Percentiles rank a stretch among this genome's conserved stretches.
Evolutionary conservation across 345 rosid genomes (phyloP).

Genomic region (Chamaenerion angustifolium): DNA sequence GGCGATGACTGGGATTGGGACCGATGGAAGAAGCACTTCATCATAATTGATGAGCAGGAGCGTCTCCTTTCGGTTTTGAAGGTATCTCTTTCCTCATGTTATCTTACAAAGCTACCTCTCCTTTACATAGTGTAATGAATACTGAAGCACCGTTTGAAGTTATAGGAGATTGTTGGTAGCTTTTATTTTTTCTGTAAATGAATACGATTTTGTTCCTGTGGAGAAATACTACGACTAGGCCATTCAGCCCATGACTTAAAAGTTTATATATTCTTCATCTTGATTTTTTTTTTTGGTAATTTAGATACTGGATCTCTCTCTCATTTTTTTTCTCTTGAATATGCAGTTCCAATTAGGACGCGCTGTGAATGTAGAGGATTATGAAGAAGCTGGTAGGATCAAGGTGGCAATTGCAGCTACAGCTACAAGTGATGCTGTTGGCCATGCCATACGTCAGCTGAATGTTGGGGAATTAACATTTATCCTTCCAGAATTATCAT

Average conservation of each 20-base stretch:
- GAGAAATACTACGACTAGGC: too few relatives aligned
- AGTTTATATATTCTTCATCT: not conserved
- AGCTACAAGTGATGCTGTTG: constrained; percentile 61
- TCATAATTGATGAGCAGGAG: constrained; percentile 64
- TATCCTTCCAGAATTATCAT: not conserved
- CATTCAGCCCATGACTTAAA: too few relatives aligned
- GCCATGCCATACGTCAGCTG: constrained; percentile 49
- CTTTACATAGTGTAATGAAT: too few relatives aligned
- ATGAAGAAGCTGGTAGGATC: constrained; percentile 64
- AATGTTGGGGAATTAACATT: constrained; percentile 27
- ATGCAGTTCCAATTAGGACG: constrained; percentile 48
- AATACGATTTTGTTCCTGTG: too few relatives aligned
- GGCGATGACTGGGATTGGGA: constrained; percentile 77
- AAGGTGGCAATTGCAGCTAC: constrained; percentile 94
- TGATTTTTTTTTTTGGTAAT: not conserved
- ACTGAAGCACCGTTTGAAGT: too few relatives aligned
- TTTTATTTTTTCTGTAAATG: too few relatives aligned
- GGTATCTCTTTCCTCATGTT: constrained; percentile 20
- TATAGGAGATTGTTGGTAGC: too few relatives aligned
- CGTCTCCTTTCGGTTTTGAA: constrained; percentile 58
- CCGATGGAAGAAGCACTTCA: constrained; percentile 77
- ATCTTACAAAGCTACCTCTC: not conserved
- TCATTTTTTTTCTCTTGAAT: constrained; percentile 1
- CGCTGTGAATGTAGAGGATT: constrained; percentile 57
- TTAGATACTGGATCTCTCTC: not conserved